Base-by-base conservation (phyloP, 345 rosid genomes). In the Nasturtium officinale region DNA sequence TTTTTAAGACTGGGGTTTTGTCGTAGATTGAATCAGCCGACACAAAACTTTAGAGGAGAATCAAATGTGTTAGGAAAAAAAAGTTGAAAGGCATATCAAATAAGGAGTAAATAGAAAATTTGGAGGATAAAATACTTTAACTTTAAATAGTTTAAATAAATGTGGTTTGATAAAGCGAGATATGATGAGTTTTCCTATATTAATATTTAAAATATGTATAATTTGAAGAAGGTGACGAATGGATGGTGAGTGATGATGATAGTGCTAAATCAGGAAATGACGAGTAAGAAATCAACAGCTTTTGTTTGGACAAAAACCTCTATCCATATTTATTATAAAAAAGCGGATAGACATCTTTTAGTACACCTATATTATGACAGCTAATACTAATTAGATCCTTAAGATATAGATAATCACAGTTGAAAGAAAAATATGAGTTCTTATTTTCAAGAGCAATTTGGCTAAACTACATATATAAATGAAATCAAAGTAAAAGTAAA, bases 1-100 rank as follows among this genome's bases (percentile, higher is more conserved):
- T 43, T 29, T 52, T 20, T 61, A 25, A 42, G 55, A 13, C 11
- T 74, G 7, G 5, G n/a, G n/a, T n/a, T 68, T 52, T 61, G 45
- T 69, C 43, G 37, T 46, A 46, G 20, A 69, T 76, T 54, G 59
- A 65, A 61, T 23, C 65, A 61, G 79, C 79, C 79, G 75, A 69
- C 71, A 69, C 75, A 69, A 61, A 69, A 70, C 58, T 62, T 61
- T 53, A 59, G 29, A 45, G 6, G 65, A 54, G 75, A 69, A 61
- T 76, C 79, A 68, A 68, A 69, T 53, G 59, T 69, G 64, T 71
- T 48, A 26, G 2, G 1, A 23, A 26, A 26, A 26, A 26, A 26
- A 26, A 2, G 3, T 26, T 4, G 3, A 26, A 26, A 26, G 28
- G 28, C 28, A 26, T 26, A 2, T 13, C 38, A 11, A 64, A 15